Evolutionary conservation across 371 early-diverging fungal species (phyloP).

Genomic region (Encephalitozoon romaleae): DNA sequence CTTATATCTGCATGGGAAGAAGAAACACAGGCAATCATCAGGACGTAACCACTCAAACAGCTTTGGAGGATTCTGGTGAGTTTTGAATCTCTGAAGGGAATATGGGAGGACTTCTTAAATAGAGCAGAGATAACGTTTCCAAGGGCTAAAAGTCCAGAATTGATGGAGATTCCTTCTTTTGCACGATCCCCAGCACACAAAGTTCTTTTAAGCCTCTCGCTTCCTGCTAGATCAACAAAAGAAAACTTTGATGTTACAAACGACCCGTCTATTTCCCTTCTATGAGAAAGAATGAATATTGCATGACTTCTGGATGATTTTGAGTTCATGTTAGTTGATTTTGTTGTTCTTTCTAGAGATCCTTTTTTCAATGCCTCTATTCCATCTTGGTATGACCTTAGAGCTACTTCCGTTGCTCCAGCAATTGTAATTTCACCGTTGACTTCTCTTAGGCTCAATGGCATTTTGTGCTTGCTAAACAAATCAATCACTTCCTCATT

Average conservation of each 20-base stretch:
- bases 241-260: slow-evolving; percentile 14
- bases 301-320: slow-evolving; percentile 88
- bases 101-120: slow-evolving; percentile 66
- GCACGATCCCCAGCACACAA: slow-evolving; percentile 80
- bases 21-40: slow-evolving; percentile 83
- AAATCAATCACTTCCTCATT: slow-evolving; percentile 78
- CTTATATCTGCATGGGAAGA: slow-evolving; percentile 69
- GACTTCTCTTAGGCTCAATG: slow-evolving; percentile 74
- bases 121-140: slow-evolving; percentile 96
- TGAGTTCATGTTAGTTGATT: slow-evolving; percentile 87
- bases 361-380: slow-evolving; percentile 74
- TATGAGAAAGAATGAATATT: slow-evolving; percentile 77
- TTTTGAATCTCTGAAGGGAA: slow-evolving; percentile 93
- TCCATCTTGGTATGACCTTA: slow-evolving; percentile 71
- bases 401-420: slow-evolving; percentile 73
- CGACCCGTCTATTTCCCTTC: slow-evolving; percentile 1
- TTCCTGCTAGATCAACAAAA: slow-evolving; percentile 98
- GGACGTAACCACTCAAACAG: slow-evolving; percentile 75
- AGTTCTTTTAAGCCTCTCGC: slow-evolving; percentile 87
- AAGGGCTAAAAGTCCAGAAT: slow-evolving; percentile 83
- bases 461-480: slow-evolving; percentile 67
- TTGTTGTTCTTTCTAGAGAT: slow-evolving; percentile 73
- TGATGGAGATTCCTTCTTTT: slow-evolving; percentile 93
- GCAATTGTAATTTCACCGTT: slow-evolving; percentile 76
- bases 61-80: slow-evolving; percentile 87